A percentile compares a stretch with the other conserved stretches of the same genome.
These are phyloP conservation scores for Entomophthora muscae DNA, from an alignment of 371 early-diverging fungal genomes.

Conservation along the genomic window DNA sequence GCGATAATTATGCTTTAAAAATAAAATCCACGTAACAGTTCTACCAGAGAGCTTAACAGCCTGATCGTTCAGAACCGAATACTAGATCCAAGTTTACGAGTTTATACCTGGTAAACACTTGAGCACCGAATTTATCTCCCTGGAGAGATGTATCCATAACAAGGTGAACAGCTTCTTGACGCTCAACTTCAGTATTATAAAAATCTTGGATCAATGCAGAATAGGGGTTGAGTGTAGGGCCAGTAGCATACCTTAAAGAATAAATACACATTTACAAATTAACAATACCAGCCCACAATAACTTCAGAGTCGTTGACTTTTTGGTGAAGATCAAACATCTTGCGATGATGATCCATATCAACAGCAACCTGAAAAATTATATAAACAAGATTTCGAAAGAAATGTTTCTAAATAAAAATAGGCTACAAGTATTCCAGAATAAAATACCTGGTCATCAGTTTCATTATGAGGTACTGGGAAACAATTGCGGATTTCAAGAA, in stretches of 20 bases:
- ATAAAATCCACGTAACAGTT: no score
- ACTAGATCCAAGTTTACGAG: neutral
- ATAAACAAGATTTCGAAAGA: no score
- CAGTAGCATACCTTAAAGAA: constrained; percentile 42
- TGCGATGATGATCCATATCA: constrained; percentile 76
- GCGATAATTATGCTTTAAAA: no score
- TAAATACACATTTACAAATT: neutral
- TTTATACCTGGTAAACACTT: constrained; percentile 47
- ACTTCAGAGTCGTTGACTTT: constrained; percentile 76
- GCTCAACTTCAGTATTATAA: constrained; percentile 63
- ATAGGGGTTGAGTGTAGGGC: constrained; percentile 44
- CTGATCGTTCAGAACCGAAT: no score
- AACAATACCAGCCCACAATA: constrained; percentile 71
- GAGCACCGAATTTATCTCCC: constrained; percentile 49
- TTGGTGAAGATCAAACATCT: constrained; percentile 72
- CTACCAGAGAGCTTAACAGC: no score
- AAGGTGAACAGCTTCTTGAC: constrained; percentile 67
- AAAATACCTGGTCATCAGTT: constrained; percentile 31
- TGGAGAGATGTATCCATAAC: constrained; percentile 66
- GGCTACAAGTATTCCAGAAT: no score
- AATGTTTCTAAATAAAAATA: no score
- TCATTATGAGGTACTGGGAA: constrained; percentile 67
- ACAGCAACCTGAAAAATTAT: constrained; percentile 41
- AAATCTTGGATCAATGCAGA: constrained; percentile 72
- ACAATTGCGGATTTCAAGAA: constrained; percentile 75